Base-by-base conservation (phyloP, 495 filamentous ascomycete genomes). In the Chlorociboria aeruginascens region DNA sequence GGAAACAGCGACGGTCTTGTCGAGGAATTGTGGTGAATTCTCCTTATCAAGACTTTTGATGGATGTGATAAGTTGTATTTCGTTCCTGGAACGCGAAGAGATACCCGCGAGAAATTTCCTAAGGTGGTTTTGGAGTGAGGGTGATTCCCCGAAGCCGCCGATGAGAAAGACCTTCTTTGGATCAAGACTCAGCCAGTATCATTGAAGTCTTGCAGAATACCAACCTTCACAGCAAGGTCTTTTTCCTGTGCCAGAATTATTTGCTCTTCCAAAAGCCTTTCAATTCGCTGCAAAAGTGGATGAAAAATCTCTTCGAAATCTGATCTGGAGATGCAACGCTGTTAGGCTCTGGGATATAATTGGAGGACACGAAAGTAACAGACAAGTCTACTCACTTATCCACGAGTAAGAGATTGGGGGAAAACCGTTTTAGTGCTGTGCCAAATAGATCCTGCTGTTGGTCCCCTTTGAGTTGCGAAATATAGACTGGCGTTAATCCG, bases 111-210 rank as follows among this genome's bases (percentile, higher is more conserved):
- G 32, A 11, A 12, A 17, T 6, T 43, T 9, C 14, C 30, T 36
- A 2, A 60, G 43, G 33, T 50, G 52, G 34, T 39, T 47, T 43
- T 49, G 53, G 12, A 64, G 50, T n/a, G 57, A 56, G 38, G 34
- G 40, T 13, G 62, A 63, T 14, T 43, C 44, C 13, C 45, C 54
- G 40, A 64, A 64, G 30, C 62, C 62, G 29, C 62, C 60, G 17
- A 62, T 56, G n/a, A 64, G 53, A 45, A 64, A 29, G 25, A 64
- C 58, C 58, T 62, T 57, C 60, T 64, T 25, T 25, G 20, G 20
- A 25, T 25, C 20, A 25, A 25, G 20, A 25, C 2, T 25, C 20
- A 25, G 20, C 20, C 20, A 25, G 20, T 25, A 25, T 25, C 20
- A 25, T 25, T 25, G 20, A 4, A 25, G 20, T 2, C 20, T 25